Evolutionary conservation across 176 grass and related monocot genomes (phyloP).

Genomic region (Zea mays): DNA sequence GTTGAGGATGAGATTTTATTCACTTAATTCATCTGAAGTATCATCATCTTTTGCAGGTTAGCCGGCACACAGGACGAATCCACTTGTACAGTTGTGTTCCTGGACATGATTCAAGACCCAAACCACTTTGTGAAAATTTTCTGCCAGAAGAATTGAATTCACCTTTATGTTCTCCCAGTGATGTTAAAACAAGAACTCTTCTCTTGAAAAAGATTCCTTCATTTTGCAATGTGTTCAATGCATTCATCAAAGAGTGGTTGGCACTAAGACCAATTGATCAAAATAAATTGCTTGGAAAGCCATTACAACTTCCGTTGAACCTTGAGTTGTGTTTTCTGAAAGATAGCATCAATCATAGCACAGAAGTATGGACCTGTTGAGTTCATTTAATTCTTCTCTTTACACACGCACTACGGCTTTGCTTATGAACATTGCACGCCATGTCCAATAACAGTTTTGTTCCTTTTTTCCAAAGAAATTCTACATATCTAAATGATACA

Average conservation of each 20-base stretch:
- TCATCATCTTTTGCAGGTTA: slow-evolving; percentile 65
- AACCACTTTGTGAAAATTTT: slow-evolving; percentile 88
- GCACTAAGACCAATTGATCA: slow-evolving; percentile 79
- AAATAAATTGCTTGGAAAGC: slow-evolving; percentile 80
- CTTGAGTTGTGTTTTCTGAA: slow-evolving; percentile 85
- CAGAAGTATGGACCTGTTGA: slow-evolving; percentile 49
- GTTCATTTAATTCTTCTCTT: slow-evolving; percentile 29
- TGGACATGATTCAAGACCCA: slow-evolving; percentile 72
- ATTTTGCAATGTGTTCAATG: slow-evolving; percentile 61
- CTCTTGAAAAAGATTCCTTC: slow-evolving; percentile 65
- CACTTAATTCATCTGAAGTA: not conserved
- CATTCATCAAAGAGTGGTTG: slow-evolving; percentile 85
- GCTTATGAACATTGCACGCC: not conserved
- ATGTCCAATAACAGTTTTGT: slow-evolving; percentile 9
- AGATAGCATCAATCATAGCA: slow-evolving; percentile 60
- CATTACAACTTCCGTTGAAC: slow-evolving; percentile 83
- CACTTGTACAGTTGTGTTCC: slow-evolving; percentile 91
- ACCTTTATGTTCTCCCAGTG: slow-evolving; percentile 46
- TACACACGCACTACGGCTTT: not conserved
- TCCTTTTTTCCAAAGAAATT: slow-evolving; percentile 19
- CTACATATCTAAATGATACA: slow-evolving; percentile 13
- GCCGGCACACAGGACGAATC: slow-evolving; percentile 80
- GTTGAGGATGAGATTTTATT: not conserved
- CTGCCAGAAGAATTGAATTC: slow-evolving; percentile 79
- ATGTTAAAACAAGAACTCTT: slow-evolving; percentile 45